Conservation (phyloP, 1,139 yeast genomes). For the Fermentozyma sake region DNA sequence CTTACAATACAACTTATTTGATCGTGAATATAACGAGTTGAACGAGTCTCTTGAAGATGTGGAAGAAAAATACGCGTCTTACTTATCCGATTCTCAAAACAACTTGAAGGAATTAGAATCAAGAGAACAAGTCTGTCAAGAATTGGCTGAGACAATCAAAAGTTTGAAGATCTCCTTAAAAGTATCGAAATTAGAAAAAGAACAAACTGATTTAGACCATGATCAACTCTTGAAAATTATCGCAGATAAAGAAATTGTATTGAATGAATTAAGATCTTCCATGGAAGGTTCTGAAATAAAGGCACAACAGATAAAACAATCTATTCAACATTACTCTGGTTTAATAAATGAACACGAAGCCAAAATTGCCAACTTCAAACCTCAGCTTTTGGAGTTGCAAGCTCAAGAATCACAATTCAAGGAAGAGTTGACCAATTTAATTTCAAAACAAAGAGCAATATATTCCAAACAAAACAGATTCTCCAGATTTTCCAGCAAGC, state of each 20-base stretch:
- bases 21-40: conserved; percentile 66
- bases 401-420: conserved; percentile 39
- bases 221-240: conserved; percentile 42
- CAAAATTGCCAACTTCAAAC: conserved; percentile 26
- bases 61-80: conserved; percentile 54
- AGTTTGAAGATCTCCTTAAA: conserved; percentile 34
- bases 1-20: conserved; percentile 71
- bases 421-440: conserved; percentile 37
- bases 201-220: conserved; percentile 46
- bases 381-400: conserved; percentile 38
- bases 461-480: conserved; percentile 73
- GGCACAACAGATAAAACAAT: conserved; percentile 11
- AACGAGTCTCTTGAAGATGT: conserved; percentile 56
- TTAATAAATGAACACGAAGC: conserved; percentile 20
- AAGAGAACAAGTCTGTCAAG: conserved; percentile 43
- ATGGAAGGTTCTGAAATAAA: conserved; percentile 14
- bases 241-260: conserved; percentile 35
- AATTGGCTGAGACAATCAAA: conserved; percentile 44
- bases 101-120: conserved; percentile 43
- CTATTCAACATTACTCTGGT: conserved; percentile 15
- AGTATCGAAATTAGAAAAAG: conserved; percentile 46
- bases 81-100: conserved; percentile 42
- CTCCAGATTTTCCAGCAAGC: conserved; percentile 50
- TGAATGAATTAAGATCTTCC: conserved; percentile 25
- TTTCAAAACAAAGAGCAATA: conserved; percentile 56